Base-by-base conservation (phyloP, 768 basidiomycete species). In the Lactarius trivialis region DNA sequence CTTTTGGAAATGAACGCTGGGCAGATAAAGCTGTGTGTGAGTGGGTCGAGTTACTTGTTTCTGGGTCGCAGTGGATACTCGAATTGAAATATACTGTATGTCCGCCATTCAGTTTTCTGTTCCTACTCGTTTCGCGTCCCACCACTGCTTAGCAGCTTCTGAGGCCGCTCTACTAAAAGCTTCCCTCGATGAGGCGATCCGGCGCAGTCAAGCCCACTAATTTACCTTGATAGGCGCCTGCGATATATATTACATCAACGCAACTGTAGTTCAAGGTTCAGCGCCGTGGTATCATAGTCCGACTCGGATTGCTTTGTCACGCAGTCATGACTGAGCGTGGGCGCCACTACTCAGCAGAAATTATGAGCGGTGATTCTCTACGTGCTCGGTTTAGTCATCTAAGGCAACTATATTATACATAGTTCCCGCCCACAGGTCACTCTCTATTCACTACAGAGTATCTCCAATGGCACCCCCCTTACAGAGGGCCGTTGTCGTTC, bases 391-490 rank as follows among this genome's bases (percentile, higher is more conserved):
- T n/a, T n/a, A n/a, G n/a, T n/a, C n/a, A n/a, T n/a, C 30, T 30
- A 30, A 6, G 6, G 30, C 6, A 6, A 30, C 30, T 30, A 30
- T 30, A n/a, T n/a, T n/a, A n/a, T 30, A 30, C 6, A 30, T 14
- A 24, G 12, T 24, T 24, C 12, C 5, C 45, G 6, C 41, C 7
- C 7, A 33, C n/a, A 5, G 15, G 43, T 24, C 43, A 43, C 32
- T 24, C 24, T 5, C 33, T 34, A 30, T 4, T 57, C n/a, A 48
- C 39, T 19, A 17, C 26, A 30, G 4, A 28, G 39, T 39, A 52
- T 14, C 14, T 43, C 9, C 12, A 21, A 65, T 65, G 61, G 36
- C 61, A 12, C 56, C 61, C 32, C 41, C 45, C n/a, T n/a, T 15
- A 30, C 61, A 58, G 45, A 55, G 21, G 2, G 61, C 64, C 2